These are phyloP conservation scores for Puccinellia tenuiflora DNA, from an alignment of 176 grass and related monocot genomes.

Conservation along the genomic window DNA sequence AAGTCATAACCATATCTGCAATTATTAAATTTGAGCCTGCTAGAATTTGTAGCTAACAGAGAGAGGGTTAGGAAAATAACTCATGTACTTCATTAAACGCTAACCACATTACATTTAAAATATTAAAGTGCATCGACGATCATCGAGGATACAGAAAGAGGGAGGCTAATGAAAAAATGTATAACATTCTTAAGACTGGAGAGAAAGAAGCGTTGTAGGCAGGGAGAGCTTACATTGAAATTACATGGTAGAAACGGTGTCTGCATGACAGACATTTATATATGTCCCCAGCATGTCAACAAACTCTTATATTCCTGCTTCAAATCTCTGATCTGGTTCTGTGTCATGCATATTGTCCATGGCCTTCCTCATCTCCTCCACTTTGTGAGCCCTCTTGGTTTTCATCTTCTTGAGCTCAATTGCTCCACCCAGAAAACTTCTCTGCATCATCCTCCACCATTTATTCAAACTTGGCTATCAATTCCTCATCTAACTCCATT, in stretches of 20 bases:
- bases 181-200: background rate
- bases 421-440: background rate
- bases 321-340: conserved; percentile 33
- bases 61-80: background rate
- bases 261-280: background rate
- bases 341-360: conserved; percentile 19
- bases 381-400: background rate
- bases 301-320: conserved; percentile 18
- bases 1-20: background rate
- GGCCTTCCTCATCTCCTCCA: conserved; percentile 15
- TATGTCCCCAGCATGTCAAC: background rate
- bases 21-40: background rate
- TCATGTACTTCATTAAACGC: background rate
- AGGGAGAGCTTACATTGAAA: background rate
- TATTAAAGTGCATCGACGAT: background rate
- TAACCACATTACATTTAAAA: background rate
- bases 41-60: background rate
- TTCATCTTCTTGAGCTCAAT: background rate
- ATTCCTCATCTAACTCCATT: conserved; percentile 8
- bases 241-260: background rate
- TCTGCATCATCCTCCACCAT: background rate
- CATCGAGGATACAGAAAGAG: background rate
- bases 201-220: background rate
- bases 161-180: background rate
- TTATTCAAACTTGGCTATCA: background rate